Conservation (phyloP, 2,329 filamentous ascomycete species). For the Aspergillus transmontanensis region DNA sequence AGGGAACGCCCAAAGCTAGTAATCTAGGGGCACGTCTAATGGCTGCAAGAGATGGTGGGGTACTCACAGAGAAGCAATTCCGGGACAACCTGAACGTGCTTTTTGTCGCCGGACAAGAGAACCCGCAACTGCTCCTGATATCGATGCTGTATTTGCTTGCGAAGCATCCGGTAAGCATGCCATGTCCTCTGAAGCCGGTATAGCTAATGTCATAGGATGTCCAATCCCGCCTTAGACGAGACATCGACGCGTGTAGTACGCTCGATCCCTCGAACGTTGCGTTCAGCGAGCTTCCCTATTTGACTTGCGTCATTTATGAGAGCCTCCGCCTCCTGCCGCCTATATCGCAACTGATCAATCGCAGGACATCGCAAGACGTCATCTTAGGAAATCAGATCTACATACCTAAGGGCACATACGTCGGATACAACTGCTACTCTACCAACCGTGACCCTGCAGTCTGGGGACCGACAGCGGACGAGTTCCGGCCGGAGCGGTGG, state of each 20-base stretch:
- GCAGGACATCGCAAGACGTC: not conserved
- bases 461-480: slow-evolving; percentile 39
- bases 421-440: slow-evolving; percentile 41
- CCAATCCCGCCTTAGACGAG: not conserved
- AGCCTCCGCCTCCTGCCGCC: not conserved
- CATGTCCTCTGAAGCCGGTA: not conserved
- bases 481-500: slow-evolving; percentile 46
- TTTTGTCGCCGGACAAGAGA: slow-evolving; percentile 44
- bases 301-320: not conserved
- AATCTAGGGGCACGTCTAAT: not conserved
- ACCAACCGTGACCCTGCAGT: slow-evolving; percentile 33
- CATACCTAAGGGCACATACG: slow-evolving; percentile 36
- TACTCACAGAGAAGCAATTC: slow-evolving; percentile 36
- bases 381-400: slow-evolving; percentile 26
- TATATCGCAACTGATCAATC: not conserved
- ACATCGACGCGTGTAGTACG: not conserved
- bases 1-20: not conserved
- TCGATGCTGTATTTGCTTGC: slow-evolving; percentile 37
- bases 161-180: slow-evolving; percentile 21
- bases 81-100: slow-evolving; percentile 40
- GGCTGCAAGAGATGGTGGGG: slow-evolving; percentile 14
- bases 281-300: not conserved
- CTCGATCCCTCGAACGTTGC: not conserved
- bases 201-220: not conserved
- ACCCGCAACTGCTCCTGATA: slow-evolving; percentile 37